A percentile compares a stretch with the other conserved stretches of the same genome.
Evolutionary conservation across 768 basidiomycete genomes (phyloP).

Genomic region (Termitomyces sp.): DNA sequence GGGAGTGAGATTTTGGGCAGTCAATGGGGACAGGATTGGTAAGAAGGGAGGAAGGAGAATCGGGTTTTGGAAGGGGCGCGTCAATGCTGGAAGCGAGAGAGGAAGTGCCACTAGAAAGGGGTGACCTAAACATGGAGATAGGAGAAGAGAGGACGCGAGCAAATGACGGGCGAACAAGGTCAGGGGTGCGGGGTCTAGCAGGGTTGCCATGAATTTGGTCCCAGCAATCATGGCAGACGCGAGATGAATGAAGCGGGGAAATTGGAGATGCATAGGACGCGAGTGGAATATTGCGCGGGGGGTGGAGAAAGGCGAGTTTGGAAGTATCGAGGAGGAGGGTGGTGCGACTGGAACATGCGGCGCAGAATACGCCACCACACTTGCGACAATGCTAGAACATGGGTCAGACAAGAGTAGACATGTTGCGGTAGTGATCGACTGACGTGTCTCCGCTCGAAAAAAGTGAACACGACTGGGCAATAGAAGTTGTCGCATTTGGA

Average conservation of each 20-base stretch:
- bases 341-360: constrained; percentile 48
- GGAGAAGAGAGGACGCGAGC: constrained; percentile 32
- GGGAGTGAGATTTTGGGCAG: constrained; percentile 21
- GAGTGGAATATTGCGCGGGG: constrained; percentile 64
- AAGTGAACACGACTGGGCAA: constrained; percentile 57
- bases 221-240: constrained; percentile 76
- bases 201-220: constrained; percentile 63
- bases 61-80: constrained; percentile 13
- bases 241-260: constrained; percentile 50
- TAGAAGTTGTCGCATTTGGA: constrained; percentile 67
- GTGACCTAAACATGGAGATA: constrained; percentile 31
- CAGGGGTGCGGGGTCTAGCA: constrained; percentile 37
- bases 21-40: constrained; percentile 20
- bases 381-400: constrained; percentile 68
- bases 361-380: constrained; percentile 76
- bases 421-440: constrained; percentile 22
- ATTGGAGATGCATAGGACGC: constrained; percentile 48
- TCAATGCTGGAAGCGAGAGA: constrained; percentile 24
- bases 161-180: constrained; percentile 26
- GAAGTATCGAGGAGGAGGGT: constrained; percentile 72
- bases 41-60: constrained; percentile 12
- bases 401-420: constrained; percentile 14
- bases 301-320: constrained; percentile 61
- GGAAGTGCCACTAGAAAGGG: constrained; percentile 27
- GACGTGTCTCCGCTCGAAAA: constrained; percentile 74